Evolutionary conservation across 2,329 filamentous ascomycete genomes (phyloP).

Genomic region (Apiospora arundinis): DNA sequence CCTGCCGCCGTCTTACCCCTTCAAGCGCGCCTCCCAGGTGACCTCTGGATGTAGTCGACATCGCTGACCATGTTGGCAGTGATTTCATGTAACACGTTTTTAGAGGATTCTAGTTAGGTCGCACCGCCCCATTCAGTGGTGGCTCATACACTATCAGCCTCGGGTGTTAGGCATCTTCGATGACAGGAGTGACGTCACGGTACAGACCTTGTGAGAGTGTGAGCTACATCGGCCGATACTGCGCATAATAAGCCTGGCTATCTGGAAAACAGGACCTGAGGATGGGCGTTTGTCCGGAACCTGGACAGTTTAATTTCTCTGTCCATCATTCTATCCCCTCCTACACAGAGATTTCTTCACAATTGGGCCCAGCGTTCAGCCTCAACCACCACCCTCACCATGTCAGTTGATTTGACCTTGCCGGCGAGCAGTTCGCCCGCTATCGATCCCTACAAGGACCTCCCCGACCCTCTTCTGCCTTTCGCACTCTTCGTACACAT

Average conservation of each 20-base stretch:
- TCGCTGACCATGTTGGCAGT: neutral
- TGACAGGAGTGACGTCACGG: too few species aligned
- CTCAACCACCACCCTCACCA: neutral
- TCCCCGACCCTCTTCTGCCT: neutral
- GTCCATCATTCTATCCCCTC: neutral
- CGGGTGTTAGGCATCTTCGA: too few species aligned
- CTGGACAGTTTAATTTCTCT: neutral
- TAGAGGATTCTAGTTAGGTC: too few species aligned
- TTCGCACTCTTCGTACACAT: conserved; percentile 18
- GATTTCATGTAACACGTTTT: neutral
- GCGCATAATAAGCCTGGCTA: neutral
- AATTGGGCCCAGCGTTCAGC: neutral
- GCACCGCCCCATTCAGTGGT: too few species aligned
- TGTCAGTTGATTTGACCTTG: conserved; percentile 6
- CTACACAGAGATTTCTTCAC: neutral
- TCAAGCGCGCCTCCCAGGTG: conserved; percentile 12
- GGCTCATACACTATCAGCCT: too few species aligned
- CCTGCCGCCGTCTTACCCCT: neutral
- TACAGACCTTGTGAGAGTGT: too few species aligned
- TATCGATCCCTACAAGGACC: conserved; percentile 5
- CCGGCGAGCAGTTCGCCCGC: conserved; percentile 4
- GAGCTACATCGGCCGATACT: too few species aligned
- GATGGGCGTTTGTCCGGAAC: neutral
- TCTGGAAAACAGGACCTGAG: neutral
- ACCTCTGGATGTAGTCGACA: conserved; percentile 11